Evolutionary conservation across 352 stramenopile genomes (phyloP).

Genomic region (Albugo laibachii): DNA sequence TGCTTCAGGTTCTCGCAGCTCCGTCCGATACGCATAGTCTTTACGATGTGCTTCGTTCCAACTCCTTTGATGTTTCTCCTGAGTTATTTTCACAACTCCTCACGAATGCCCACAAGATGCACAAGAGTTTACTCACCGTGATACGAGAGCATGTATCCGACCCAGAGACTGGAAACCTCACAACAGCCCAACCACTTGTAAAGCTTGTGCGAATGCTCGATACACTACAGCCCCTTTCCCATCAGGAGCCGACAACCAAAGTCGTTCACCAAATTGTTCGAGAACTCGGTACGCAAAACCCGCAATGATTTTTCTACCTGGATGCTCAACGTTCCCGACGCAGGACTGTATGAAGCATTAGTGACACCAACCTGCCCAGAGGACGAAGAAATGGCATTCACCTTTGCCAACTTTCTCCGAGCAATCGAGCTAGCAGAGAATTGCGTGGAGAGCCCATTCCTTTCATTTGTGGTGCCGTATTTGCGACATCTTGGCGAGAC

Average conservation of each 20-base stretch:
- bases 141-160: slow-evolving; percentile 1
- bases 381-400: slow-evolving; percentile 34
- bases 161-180: slow-evolving; percentile 3
- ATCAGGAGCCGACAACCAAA: slow-evolving; percentile 14
- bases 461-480: slow-evolving; percentile 57
- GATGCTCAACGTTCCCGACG: not conserved
- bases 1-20: slow-evolving; percentile 39
- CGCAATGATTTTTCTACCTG: not conserved
- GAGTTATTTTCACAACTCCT: slow-evolving; percentile 38
- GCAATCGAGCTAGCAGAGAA: slow-evolving; percentile 36
- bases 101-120: slow-evolving; percentile 27
- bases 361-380: slow-evolving; percentile 23
- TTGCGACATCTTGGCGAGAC: slow-evolving; percentile 21
- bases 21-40: slow-evolving; percentile 49
- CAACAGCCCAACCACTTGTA: slow-evolving; percentile 4
- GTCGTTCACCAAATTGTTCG: slow-evolving; percentile 37
- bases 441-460: slow-evolving; percentile 26
- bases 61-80: slow-evolving; percentile 30
- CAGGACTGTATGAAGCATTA: slow-evolving; percentile 18
- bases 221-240: slow-evolving; percentile 10
- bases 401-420: slow-evolving; percentile 38
- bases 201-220: not conserved
- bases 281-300: slow-evolving; percentile 30
- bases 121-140: not conserved
- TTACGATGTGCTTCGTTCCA: slow-evolving; percentile 58